phyloP scores from a whole-genome alignment of 2,329 filamentous ascomycete species.

The Nothomitra cinnamomea region DNA sequence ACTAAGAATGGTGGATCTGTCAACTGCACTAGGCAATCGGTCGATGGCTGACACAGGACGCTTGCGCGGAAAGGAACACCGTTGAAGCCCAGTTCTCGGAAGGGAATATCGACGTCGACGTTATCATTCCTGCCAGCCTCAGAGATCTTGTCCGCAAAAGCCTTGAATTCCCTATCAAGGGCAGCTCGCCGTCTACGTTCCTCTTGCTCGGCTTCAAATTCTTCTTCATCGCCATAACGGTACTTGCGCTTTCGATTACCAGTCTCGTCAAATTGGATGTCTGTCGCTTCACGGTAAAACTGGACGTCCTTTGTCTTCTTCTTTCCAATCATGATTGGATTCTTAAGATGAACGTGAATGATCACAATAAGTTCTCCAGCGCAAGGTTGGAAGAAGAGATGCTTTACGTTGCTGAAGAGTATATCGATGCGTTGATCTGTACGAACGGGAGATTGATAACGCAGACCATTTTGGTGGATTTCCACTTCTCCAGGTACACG shows the following conservation, averaged over 20 bases:
- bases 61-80: slow-evolving; percentile 93
- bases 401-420: slow-evolving; percentile 94
- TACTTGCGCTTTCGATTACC: slow-evolving; percentile 97
- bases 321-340: slow-evolving; percentile 95
- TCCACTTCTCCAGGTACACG: slow-evolving; percentile 90
- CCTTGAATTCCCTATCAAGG: slow-evolving; percentile 88
- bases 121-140: slow-evolving; percentile 84
- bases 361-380: slow-evolving; percentile 93
- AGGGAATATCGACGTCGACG: slow-evolving; percentile 88
- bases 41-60: slow-evolving; percentile 88
- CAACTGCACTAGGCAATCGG: slow-evolving; percentile 90
- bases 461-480: slow-evolving; percentile 97
- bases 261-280: slow-evolving; percentile 97
- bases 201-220: slow-evolving; percentile 97
- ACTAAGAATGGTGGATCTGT: slow-evolving; percentile 96
- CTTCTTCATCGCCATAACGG: slow-evolving; percentile 92
- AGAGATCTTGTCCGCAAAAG: slow-evolving; percentile 92
- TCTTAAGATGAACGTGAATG: slow-evolving; percentile 94
- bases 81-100: slow-evolving; percentile 90
- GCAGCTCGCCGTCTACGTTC: slow-evolving; percentile 81
- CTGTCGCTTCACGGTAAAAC: slow-evolving; percentile 93
- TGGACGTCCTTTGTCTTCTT: slow-evolving; percentile 99
- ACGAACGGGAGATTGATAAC: slow-evolving; percentile 70
- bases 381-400: slow-evolving; percentile 96
- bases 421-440: slow-evolving; percentile 77